Percentiles rank a stretch among this genome's conserved stretches.
phyloP scores from a whole-genome alignment of 2,329 filamentous ascomycete species.

The Exophiala bonariae region DNA sequence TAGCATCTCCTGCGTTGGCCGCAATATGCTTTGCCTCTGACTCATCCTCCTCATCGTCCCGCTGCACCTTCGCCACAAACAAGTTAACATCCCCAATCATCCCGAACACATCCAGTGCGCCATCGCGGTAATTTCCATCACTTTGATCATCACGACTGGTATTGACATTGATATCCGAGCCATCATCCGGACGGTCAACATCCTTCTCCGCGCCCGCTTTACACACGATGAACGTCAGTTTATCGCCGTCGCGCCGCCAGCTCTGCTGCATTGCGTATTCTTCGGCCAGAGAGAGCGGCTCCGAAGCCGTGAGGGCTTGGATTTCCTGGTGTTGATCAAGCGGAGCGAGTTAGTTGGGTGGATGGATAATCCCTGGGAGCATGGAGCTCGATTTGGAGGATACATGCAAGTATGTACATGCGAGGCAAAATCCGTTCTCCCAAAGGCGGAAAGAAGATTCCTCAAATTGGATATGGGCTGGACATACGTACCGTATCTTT shows the following conservation, averaged over 20 bases:
- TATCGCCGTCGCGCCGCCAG: constrained; percentile 80
- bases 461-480: no score
- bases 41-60: constrained; percentile 38
- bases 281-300: constrained; percentile 74
- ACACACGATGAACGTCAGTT: constrained; percentile 81
- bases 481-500: constrained; percentile 64
- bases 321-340: constrained; percentile 71
- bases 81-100: constrained; percentile 80
- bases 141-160: neutral
- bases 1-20: constrained; percentile 30
- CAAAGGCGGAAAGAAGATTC: no score
- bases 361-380: no score
- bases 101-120: constrained; percentile 53
- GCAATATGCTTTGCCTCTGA: constrained; percentile 22
- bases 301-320: constrained; percentile 82
- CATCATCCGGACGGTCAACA: neutral
- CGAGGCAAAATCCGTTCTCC: no score
- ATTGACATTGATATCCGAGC: neutral
- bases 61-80: constrained; percentile 65
- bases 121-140: constrained; percentile 30
- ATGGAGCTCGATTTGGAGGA: no score
- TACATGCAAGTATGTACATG: no score
- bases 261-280: constrained; percentile 89
- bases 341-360: no score
- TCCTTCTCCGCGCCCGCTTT: no score